Conservation (phyloP, 768 basidiomycete genomes). For the Tulasnella sp. region DNA sequence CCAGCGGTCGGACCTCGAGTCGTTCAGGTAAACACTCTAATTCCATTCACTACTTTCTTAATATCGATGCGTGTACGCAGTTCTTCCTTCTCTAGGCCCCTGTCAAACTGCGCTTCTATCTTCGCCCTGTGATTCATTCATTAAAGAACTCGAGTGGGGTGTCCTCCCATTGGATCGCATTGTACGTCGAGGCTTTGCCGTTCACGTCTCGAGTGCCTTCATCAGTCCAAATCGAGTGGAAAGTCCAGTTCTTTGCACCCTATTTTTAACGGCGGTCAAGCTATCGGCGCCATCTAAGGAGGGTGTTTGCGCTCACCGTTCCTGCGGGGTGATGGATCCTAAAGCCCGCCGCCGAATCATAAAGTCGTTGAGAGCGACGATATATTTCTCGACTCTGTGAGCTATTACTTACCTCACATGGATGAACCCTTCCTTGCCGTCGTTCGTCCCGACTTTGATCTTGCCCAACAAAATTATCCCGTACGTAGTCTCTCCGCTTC, state of each 20-base stretch:
- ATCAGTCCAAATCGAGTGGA: conserved; percentile 73
- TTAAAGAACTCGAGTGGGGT: conserved; percentile 72
- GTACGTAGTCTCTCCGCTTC: conserved; percentile 64
- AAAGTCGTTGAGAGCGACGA: conserved; percentile 36
- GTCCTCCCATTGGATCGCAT: conserved; percentile 63
- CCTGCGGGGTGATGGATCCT: conserved; percentile 22
- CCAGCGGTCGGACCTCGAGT: neutral
- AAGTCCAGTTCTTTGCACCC: conserved; percentile 41
- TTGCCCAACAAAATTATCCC: conserved; percentile 77
- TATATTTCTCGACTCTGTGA: neutral
- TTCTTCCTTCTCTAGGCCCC: neutral
- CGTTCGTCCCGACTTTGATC: conserved; percentile 68
- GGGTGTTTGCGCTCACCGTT: conserved; percentile 1
- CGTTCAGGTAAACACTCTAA: neutral
- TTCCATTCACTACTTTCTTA: neutral
- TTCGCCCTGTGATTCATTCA: conserved; percentile 50
- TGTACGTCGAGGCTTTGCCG: conserved; percentile 59
- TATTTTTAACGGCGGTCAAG: neutral
- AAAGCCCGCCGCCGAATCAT: neutral
- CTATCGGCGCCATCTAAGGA: neutral
- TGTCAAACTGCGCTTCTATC: neutral
- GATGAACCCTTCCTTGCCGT: conserved; percentile 65
- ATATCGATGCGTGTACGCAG: neutral
- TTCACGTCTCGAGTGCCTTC: conserved; percentile 55
- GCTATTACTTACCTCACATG: conserved; percentile 63